These are phyloP conservation scores for Schwanniomyces etchellsii DNA, from an alignment of 1,139 yeast genomes.

Conservation along the genomic window DNA sequence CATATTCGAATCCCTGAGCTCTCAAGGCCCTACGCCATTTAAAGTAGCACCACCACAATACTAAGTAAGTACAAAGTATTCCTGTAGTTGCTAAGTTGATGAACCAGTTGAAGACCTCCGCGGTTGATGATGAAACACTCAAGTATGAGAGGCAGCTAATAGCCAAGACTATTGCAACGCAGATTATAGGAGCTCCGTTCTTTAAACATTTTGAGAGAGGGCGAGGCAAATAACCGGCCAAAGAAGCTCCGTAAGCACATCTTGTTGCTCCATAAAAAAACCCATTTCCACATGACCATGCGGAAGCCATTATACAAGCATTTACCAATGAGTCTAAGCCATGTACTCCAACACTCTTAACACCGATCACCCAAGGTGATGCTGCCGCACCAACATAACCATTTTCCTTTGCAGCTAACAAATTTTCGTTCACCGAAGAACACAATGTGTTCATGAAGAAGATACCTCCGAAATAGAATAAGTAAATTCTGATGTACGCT, in stretches of 20 bases:
- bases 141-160: conserved; percentile 24
- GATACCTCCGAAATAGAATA: conserved; percentile 29
- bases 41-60: conserved; percentile 31
- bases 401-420: conserved; percentile 23
- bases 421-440: conserved; percentile 15
- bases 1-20: conserved; percentile 25
- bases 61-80: conserved; percentile 28
- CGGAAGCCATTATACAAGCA: conserved; percentile 44
- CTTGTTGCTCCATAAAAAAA: conserved; percentile 30
- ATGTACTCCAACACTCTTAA: conserved; percentile 39
- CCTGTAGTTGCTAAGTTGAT: conserved; percentile 34
- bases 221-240: conserved; percentile 29
- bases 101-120: conserved; percentile 30
- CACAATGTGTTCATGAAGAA: too few species aligned
- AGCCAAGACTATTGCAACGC: conserved; percentile 24
- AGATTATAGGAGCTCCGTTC: conserved; percentile 27
- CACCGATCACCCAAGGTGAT: conserved; percentile 37
- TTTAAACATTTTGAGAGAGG: conserved; percentile 28
- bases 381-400: conserved; percentile 19
- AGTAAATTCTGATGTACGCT: conserved; percentile 28
- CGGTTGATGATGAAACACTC: conserved; percentile 29
- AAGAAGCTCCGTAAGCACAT: conserved; percentile 24
- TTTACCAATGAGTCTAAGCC: conserved; percentile 52
- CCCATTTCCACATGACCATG: conserved; percentile 44
- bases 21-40: conserved; percentile 31